Conservation (phyloP, 2,329 filamentous ascomycete species). For the Claviceps arundinis region DNA sequence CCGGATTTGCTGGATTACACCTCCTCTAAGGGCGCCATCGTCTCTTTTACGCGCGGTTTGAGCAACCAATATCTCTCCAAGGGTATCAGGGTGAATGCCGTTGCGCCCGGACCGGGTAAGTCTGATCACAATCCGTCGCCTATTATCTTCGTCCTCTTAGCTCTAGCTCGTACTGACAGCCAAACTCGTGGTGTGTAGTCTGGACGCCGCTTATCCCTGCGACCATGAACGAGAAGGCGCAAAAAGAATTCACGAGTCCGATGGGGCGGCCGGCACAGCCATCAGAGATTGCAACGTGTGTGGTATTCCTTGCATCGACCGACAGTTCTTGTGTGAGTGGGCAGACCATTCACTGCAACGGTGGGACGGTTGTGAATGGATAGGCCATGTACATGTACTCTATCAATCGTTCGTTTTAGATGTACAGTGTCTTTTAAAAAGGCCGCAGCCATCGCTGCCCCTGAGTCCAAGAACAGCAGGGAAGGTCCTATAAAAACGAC, state of each 20-base stretch:
- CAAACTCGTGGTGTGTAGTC: slow-evolving; percentile 25
- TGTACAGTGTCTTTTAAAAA: too few species aligned
- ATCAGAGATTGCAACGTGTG: slow-evolving; percentile 68
- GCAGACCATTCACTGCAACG: slow-evolving; percentile 47
- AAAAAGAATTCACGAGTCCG: slow-evolving; percentile 59
- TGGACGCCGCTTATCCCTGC: slow-evolving; percentile 65
- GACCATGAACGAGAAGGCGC: slow-evolving; percentile 57
- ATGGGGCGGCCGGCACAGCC: slow-evolving; percentile 71
- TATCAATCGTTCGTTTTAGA: too few species aligned
- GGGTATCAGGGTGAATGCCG: slow-evolving; percentile 63
- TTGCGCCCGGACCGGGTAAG: slow-evolving; percentile 55
- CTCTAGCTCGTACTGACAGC: neutral
- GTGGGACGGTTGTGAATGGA: slow-evolving; percentile 35
- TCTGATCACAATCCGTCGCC: neutral
- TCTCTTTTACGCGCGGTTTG: slow-evolving; percentile 65
- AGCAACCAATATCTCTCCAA: slow-evolving; percentile 60
- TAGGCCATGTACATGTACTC: neutral
- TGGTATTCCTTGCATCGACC: slow-evolving; percentile 64
- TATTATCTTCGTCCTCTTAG: neutral
- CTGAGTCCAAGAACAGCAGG: too few species aligned
- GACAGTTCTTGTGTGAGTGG: slow-evolving; percentile 66
- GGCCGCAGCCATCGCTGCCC: too few species aligned
- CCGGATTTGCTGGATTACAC: slow-evolving; percentile 75
- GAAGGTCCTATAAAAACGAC: too few species aligned
- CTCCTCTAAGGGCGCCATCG: slow-evolving; percentile 63